A percentile compares a stretch with the other conserved stretches of the same genome.
phyloP scores from a whole-genome alignment of 1,139 yeast genomes.

The Pichia norvegensis region DNA sequence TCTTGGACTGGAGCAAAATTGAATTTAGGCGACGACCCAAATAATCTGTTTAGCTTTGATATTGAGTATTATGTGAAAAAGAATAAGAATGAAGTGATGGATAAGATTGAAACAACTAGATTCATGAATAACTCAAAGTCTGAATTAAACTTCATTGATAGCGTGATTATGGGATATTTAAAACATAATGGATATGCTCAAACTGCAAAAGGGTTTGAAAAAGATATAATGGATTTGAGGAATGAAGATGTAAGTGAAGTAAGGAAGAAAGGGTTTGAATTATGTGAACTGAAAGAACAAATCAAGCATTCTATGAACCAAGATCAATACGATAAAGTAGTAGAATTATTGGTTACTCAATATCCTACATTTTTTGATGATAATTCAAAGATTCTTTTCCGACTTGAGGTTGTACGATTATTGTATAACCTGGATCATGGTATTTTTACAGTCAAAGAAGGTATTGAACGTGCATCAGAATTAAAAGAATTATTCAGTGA shows the following conservation, averaged over 20 bases:
- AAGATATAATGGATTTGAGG: slow-evolving; percentile 32
- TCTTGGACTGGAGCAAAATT: slow-evolving; percentile 46
- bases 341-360: slow-evolving; percentile 15
- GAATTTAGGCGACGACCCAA: slow-evolving; percentile 57
- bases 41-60: slow-evolving; percentile 56
- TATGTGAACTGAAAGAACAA: slow-evolving; percentile 8
- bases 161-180: slow-evolving; percentile 60
- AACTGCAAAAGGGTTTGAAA: slow-evolving; percentile 54
- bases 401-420: slow-evolving; percentile 45
- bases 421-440: slow-evolving; percentile 33
- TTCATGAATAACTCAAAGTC: slow-evolving; percentile 25
- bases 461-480: slow-evolving; percentile 40
- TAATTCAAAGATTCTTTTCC: slow-evolving; percentile 42
- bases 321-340: slow-evolving; percentile 17
- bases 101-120: slow-evolving; percentile 9
- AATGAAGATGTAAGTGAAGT: background rate
- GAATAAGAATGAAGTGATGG: slow-evolving; percentile 26
- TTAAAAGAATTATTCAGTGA: slow-evolving; percentile 35
- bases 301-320: slow-evolving; percentile 10
- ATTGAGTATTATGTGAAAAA: slow-evolving; percentile 55
- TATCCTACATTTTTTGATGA: slow-evolving; percentile 36
- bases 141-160: slow-evolving; percentile 39
- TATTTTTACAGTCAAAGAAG: slow-evolving; percentile 21
- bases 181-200: slow-evolving; percentile 67
- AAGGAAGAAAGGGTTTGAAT: slow-evolving; percentile 2